A percentile compares a stretch with the other conserved stretches of the same genome.
Conservation (phyloP, 2,329 filamentous ascomycete genomes). For the Pseudocercospora fijiensis region DNA sequence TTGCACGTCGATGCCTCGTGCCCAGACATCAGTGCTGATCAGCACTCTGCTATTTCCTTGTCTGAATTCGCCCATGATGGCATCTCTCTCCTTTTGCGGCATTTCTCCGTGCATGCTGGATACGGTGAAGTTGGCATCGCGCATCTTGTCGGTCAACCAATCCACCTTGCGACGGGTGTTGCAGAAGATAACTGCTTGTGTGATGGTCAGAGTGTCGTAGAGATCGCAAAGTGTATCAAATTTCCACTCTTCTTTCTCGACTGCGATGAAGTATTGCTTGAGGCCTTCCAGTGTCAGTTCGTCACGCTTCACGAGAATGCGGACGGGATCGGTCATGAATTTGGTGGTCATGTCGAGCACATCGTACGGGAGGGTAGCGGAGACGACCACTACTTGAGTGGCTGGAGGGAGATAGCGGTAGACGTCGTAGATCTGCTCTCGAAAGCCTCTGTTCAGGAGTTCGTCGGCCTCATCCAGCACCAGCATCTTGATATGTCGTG, state of each 20-base stretch:
- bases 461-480: slow-evolving; percentile 76
- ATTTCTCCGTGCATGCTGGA: slow-evolving; percentile 99
- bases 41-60: slow-evolving; percentile 94
- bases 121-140: slow-evolving; percentile 97
- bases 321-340: slow-evolving; percentile 98
- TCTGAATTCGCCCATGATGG: slow-evolving; percentile 98
- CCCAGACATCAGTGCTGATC: slow-evolving; percentile 97
- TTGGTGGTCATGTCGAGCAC: slow-evolving; percentile 99
- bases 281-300: slow-evolving; percentile 95
- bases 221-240: slow-evolving; percentile 98
- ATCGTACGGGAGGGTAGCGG: slow-evolving; percentile 93
- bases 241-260: slow-evolving; percentile 99
- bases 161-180: slow-evolving; percentile 99
- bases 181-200: slow-evolving; percentile 99
- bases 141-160: slow-evolving; percentile 99
- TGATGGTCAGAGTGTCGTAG: slow-evolving; percentile 97
- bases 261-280: slow-evolving; percentile 98
- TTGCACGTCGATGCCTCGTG: slow-evolving; percentile 96
- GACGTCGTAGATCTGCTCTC: slow-evolving; percentile 98
- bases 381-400: slow-evolving; percentile 97
- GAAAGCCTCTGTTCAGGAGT: slow-evolving; percentile 87
- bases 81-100: slow-evolving; percentile 96
- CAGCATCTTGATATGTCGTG: slow-evolving; percentile 75
- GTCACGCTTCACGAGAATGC: slow-evolving; percentile 97
- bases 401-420: slow-evolving; percentile 95